These are phyloP conservation scores for Tagetes erecta DNA, from an alignment of 129 eudicot species.

Conservation along the genomic window DNA sequence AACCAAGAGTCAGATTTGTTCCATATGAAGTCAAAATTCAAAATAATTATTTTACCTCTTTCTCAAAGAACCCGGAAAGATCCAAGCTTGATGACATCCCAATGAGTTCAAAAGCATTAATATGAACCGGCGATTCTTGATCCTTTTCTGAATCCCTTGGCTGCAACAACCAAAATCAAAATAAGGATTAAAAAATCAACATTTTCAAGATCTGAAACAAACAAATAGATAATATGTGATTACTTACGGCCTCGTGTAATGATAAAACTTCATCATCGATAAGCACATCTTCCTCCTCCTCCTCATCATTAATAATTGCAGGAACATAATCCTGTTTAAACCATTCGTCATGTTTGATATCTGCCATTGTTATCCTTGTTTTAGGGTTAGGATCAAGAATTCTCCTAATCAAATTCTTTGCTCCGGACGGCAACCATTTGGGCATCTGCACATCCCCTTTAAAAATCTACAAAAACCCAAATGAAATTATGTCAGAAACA, in stretches of 20 bases:
- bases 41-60: slow-evolving; percentile 56
- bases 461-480: slow-evolving; percentile 55
- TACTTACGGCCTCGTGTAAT: slow-evolving; percentile 52
- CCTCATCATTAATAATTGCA: slow-evolving; percentile 59
- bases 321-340: slow-evolving; percentile 76
- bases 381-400: slow-evolving; percentile 84
- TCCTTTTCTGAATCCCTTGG: slow-evolving; percentile 56
- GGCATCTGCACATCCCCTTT: slow-evolving; percentile 89
- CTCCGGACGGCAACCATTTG: slow-evolving; percentile 87
- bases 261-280: slow-evolving; percentile 66
- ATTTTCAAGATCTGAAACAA: slow-evolving; percentile 9
- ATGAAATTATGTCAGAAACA: slow-evolving; percentile 12
- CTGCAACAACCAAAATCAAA: slow-evolving; percentile 40
- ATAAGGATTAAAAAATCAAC: slow-evolving; percentile 1
- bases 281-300: slow-evolving; percentile 56
- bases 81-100: slow-evolving; percentile 90
- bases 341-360: slow-evolving; percentile 75
- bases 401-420: slow-evolving; percentile 67
- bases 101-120: slow-evolving; percentile 91
- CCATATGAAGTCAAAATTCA: not conserved
- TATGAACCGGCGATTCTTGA: slow-evolving; percentile 57
- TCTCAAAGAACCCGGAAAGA: slow-evolving; percentile 91
- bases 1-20: not conserved
- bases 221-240: not conserved
- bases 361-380: slow-evolving; percentile 67